Evolutionary conservation across 306 rosid species (phyloP).

Genomic region (Macrotyloma uniflorum): DNA sequence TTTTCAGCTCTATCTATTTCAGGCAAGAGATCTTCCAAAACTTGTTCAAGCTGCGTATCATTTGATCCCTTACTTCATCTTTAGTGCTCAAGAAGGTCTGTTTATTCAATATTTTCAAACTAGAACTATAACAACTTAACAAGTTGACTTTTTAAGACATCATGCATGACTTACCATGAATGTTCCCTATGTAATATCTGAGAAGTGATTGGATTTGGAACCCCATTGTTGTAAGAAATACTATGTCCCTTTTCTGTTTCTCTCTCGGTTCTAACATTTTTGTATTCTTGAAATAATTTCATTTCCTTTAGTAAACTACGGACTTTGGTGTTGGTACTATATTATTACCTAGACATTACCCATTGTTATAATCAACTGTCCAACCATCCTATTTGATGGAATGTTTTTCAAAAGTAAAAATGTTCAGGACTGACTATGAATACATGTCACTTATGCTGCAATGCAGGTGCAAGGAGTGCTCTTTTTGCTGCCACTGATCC

Average conservation of each 20-base stretch:
- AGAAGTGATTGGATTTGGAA: constrained; percentile 20
- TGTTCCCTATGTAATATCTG: background rate
- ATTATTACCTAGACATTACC: background rate
- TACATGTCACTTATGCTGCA: constrained; percentile 40
- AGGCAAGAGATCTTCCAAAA: constrained; percentile 95
- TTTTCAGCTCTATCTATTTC: constrained; percentile 41
- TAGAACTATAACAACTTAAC: constrained; percentile 18
- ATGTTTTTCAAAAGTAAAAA: background rate
- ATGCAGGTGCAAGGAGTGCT: constrained; percentile 90
- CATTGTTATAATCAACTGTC: background rate
- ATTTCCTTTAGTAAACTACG: background rate
- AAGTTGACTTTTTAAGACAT: background rate
- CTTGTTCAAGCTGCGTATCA: constrained; percentile 81
- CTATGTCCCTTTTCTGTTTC: background rate
- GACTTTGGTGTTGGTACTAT: background rate
- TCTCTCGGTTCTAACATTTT: background rate
- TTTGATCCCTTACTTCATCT: constrained; percentile 88
- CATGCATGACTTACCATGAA: background rate
- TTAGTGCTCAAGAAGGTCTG: constrained; percentile 92
- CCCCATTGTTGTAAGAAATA: background rate
- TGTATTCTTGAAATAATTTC: background rate
- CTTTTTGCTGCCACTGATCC: constrained; percentile 97
- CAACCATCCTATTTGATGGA: constrained; percentile 18
- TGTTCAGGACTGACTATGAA: background rate
- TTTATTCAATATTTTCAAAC: constrained; percentile 7